phyloP scores from a whole-genome alignment of 345 rosid species.

The Balakata baccata region DNA sequence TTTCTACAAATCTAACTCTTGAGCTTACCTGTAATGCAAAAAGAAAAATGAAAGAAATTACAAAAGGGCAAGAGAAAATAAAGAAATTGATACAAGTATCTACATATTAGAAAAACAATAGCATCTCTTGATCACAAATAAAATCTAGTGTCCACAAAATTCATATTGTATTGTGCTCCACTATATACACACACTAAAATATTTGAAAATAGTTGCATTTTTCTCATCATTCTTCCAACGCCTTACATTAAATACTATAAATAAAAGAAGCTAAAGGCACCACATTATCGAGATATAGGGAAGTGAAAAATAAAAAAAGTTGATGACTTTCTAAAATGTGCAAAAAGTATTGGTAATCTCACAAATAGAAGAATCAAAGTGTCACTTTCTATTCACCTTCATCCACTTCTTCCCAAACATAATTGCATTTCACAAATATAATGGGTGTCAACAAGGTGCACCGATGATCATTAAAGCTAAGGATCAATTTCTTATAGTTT shows the following conservation, averaged over 20 bases:
- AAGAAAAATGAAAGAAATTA: background rate
- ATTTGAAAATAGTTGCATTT: background rate
- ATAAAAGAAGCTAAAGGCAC: too few species aligned
- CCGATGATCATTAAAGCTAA: background rate
- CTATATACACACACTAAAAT: background rate
- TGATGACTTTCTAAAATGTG: background rate
- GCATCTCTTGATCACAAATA: background rate
- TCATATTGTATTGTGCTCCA: background rate
- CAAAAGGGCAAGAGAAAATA: background rate
- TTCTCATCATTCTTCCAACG: background rate
- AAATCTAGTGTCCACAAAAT: background rate
- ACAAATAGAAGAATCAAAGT: background rate
- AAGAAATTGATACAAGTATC: background rate
- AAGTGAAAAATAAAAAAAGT: background rate
- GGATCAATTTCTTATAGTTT: background rate
- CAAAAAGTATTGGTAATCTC: background rate
- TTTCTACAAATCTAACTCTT: constrained; percentile 58
- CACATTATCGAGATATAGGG: background rate
- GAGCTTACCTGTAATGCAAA: constrained; percentile 45
- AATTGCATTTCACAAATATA: background rate
- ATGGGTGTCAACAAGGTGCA: background rate
- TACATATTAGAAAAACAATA: background rate
- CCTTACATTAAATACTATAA: too few species aligned
- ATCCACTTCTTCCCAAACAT: background rate
- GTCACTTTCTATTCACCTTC: background rate